Evolutionary conservation across 2,329 filamentous ascomycete genomes (phyloP), one percentile per base, ranked within the genome.

Genomic region (Colletotrichum falcatum): DNA sequence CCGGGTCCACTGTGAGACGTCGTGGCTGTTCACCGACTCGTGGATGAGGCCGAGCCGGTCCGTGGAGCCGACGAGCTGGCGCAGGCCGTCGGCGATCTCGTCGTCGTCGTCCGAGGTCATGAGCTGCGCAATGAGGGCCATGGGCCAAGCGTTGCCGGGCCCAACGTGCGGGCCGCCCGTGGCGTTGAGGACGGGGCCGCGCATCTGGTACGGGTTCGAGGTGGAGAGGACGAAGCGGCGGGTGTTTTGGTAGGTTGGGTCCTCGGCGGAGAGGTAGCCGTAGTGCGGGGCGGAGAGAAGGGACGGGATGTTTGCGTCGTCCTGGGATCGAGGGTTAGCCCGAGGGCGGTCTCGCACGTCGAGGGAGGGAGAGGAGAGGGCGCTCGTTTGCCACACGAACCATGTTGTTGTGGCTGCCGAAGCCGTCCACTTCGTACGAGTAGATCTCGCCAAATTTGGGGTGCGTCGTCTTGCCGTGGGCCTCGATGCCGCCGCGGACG

Each of bases 111-210:
- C 87, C 46, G 88, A 90, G 1, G 94, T 97, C 86, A 95, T 88
- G 42, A 93, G 91, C 78, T 93, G 90, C 68, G 95, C 89, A 58
- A 97, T 89, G 74, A 93, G 85, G 55, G 90, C 92, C 93, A 97
- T 97, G 1, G 94, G 94, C 94, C 94, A 97, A 20, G 93, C 94
- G 77, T 91, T 90, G 69, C 90, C 87, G 2, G 94, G 87, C 0
- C 86, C 85, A 11, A 83, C 79, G 74, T 88, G 86, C 30, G 86
- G 86, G 0, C 86, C 86, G 16, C 87, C 87, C 0, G 85, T 83
- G 35, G 83, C 83, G 72, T 83, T 86, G 72, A 88, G 79, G 20
- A 86, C 82, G 3, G 85, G 84, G 0, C 87, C 87, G 26, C 81
- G 82, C 81, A 87, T 86, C 69, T 84, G 97, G 79, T 94, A 95